Evolutionary conservation across 1,284 basidiomycete genomes (phyloP), one percentile per base, ranked within the genome.

Genomic region (Puccinia brachypodii): DNA sequence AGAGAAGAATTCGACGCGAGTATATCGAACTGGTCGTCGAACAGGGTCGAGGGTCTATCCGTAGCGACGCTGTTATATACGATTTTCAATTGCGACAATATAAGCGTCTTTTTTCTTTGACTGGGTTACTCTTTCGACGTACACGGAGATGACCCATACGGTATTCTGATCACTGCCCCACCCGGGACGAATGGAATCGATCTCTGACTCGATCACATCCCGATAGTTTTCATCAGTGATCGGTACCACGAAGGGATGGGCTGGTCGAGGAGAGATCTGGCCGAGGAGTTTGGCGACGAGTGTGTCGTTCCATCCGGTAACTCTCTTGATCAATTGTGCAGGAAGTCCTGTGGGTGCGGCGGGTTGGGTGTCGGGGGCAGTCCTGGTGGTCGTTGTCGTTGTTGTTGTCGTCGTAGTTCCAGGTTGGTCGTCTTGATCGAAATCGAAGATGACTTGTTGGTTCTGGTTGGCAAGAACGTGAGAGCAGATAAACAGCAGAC

Each of bases 111-210:
- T n/a, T n/a, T n/a, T n/a, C n/a, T n/a, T n/a, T n/a, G n/a, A n/a
- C n/a, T n/a, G 14, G n/a, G 60, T 8, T 76, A 47, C 14, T n/a
- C 28, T 58, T n/a, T n/a, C n/a, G 31, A 75, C 71, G 9, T 64
- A 81, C 79, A 81, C 72, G 28, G 69, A 60, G 16, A 75, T 75
- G n/a, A 81, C 69, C 79, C 79, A 81, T 47, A 81, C 69, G 28
- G 79, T 81, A 60, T 81, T 44, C 36, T 81, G 56, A 53, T 62
- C 42, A 28, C 71, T 74, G 3, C 79, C 79, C 79, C 79, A 81
- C 1, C 79, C 79, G 28, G 69, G 56, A 22, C 38, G 36, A n/a
- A 81, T 68, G 19, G 44, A 66, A 75, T 81, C 79, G 19, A 81
- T n/a, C 36, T 73, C 71, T 3, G 79, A 74, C 56, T 72, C 31